Evolutionary conservation across 331 rosid species (phyloP).

Genomic region (Rosa hybrid): DNA sequence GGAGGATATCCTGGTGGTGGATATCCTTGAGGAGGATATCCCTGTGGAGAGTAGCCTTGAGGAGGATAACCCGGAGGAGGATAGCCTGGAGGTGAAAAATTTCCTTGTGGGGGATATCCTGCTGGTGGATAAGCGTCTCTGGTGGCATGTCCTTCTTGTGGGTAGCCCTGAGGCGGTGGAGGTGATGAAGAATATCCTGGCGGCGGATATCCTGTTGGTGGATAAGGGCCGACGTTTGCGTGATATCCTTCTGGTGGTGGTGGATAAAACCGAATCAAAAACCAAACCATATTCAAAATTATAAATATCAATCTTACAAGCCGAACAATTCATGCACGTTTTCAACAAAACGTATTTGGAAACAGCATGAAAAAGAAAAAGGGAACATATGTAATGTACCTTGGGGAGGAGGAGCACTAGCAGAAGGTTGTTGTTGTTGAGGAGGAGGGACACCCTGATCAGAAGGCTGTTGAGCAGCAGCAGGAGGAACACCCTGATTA

Average conservation of each 20-base stretch:
- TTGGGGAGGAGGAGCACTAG: constrained; percentile 15
- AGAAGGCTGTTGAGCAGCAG: neutral
- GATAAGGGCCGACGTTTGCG: constrained; percentile 48
- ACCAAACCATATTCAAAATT: neutral
- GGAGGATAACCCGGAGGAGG: constrained; percentile 32
- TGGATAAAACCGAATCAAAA: neutral
- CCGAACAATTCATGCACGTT: neutral
- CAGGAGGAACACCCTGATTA: constrained; percentile 1
- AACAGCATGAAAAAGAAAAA: no score
- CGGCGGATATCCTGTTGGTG: constrained; percentile 58
- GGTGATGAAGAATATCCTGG: constrained; percentile 40
- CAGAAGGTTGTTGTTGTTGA: constrained; percentile 2
- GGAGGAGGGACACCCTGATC: neutral
- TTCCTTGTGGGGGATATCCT: constrained; percentile 37
- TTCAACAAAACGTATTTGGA: neutral
- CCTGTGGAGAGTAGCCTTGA: constrained; percentile 69
- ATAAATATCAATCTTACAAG: neutral
- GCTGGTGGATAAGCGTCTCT: constrained; percentile 46
- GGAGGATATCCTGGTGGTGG: constrained; percentile 30
- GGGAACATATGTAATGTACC: constrained; percentile 2
- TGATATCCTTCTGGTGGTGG: constrained; percentile 49
- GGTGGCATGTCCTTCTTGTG: neutral
- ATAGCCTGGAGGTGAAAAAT: constrained; percentile 25
- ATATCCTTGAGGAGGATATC: constrained; percentile 43
- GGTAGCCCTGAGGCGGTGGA: constrained; percentile 14